Conservation (phyloP, 75 land plant species). For the Cupressus sempervirens region DNA sequence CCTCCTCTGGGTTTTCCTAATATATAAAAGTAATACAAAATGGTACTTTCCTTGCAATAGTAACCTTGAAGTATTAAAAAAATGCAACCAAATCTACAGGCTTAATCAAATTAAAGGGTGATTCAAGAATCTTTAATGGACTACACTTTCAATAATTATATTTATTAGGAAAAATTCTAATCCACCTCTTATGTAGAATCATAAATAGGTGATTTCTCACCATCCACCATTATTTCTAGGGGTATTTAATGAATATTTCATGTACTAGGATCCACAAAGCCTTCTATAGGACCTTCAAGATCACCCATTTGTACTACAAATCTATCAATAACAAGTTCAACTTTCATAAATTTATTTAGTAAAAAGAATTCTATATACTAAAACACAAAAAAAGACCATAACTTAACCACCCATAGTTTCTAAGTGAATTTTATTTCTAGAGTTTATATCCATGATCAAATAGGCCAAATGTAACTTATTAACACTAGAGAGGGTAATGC, state of each 20-base stretch:
- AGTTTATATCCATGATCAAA: not conserved
- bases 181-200: conserved; percentile 90
- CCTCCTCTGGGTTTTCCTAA: not conserved
- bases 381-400: not conserved
- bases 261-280: conserved; percentile 96
- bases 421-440: not conserved
- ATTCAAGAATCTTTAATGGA: not conserved
- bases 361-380: not conserved
- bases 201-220: conserved; percentile 88
- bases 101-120: not conserved
- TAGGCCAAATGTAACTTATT: not conserved
- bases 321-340: conserved; percentile 80
- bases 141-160: not conserved
- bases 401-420: not conserved
- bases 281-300: conserved; percentile 97
- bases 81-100: not conserved
- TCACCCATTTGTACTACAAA: conserved; percentile 99
- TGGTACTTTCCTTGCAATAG: not conserved
- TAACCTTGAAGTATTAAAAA: not conserved
- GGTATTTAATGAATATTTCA: conserved; percentile 80
- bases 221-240: conserved; percentile 90
- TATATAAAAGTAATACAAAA: not conserved
- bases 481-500: not conserved
- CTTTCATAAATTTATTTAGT: not conserved
- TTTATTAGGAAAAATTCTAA: not conserved